These are phyloP conservation scores for Pseudoneurospora amorphoporcata DNA, from an alignment of 495 filamentous ascomycete genomes.

Conservation along the genomic window DNA sequence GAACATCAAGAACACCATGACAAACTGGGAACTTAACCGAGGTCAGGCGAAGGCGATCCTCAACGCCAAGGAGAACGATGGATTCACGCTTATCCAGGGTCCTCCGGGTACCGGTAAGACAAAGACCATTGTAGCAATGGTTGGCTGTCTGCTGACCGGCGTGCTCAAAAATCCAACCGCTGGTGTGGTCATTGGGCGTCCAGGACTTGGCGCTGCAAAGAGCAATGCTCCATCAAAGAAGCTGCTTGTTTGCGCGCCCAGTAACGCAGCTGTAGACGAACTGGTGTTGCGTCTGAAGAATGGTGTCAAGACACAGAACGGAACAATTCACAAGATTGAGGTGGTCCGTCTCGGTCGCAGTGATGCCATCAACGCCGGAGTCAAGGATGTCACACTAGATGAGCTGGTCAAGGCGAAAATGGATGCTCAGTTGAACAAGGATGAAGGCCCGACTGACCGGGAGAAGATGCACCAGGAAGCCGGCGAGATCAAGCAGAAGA, in stretches of 20 bases:
- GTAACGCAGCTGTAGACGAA: slow-evolving; percentile 96
- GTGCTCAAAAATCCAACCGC: slow-evolving; percentile 37
- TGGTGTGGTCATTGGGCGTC: slow-evolving; percentile 37
- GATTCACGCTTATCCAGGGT: slow-evolving; percentile 91
- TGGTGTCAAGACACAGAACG: slow-evolving; percentile 70
- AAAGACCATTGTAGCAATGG: slow-evolving; percentile 94
- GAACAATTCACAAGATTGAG: slow-evolving; percentile 59
- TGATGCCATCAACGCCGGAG: slow-evolving; percentile 84
- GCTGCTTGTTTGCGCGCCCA: slow-evolving; percentile 87
- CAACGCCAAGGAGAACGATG: slow-evolving; percentile 87
- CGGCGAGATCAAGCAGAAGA: slow-evolving; percentile 58
- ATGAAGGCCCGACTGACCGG: slow-evolving; percentile 48
- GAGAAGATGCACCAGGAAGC: slow-evolving; percentile 77
- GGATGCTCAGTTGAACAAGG: slow-evolving; percentile 37
- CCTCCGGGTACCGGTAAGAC: slow-evolving; percentile 97
- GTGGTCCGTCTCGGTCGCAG: slow-evolving; percentile 86
- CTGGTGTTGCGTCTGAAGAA: slow-evolving; percentile 85
- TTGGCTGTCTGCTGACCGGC: slow-evolving; percentile 70
- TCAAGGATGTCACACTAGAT: slow-evolving; percentile 87
- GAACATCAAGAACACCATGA: slow-evolving; percentile 52
- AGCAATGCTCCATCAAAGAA: slow-evolving; percentile 50
- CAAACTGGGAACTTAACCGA: slow-evolving; percentile 72
- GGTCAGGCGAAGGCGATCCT: slow-evolving; percentile 90
- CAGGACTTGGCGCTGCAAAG: slow-evolving; percentile 26
- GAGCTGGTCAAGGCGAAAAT: slow-evolving; percentile 74